Evolutionary conservation across 495 filamentous ascomycete species (phyloP).

Genomic region (Friedmanniomyces endolithicus): DNA sequence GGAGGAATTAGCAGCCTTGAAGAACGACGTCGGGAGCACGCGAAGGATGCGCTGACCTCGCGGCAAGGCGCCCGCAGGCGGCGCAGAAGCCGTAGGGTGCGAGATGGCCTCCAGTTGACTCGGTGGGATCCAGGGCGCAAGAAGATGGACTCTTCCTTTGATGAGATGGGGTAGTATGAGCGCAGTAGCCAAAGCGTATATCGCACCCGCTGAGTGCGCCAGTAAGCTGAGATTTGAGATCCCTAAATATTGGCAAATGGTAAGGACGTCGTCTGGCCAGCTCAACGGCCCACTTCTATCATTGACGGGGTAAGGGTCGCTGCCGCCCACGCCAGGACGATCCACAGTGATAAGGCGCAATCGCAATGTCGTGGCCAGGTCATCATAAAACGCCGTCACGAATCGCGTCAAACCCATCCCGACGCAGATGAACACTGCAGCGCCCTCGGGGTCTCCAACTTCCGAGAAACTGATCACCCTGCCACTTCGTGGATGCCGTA

Average conservation of each 20-base stretch:
- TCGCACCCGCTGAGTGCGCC: conserved; percentile 93
- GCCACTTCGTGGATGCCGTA: conserved; percentile 70
- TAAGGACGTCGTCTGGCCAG: conserved; percentile 98
- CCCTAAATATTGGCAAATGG: conserved; percentile 82
- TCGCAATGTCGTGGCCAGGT: conserved; percentile 78
- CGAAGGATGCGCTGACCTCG: conserved; percentile 85
- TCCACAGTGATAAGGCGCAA: conserved; percentile 88
- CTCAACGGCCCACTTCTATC: conserved; percentile 73
- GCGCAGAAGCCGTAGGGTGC: conserved; percentile 57
- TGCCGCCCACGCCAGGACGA: conserved; percentile 87
- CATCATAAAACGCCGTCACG: conserved; percentile 94
- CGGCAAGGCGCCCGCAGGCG: conserved; percentile 72
- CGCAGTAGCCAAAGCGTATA: conserved; percentile 93
- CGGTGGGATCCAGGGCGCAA: conserved; percentile 96
- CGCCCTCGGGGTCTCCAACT: conserved; percentile 84
- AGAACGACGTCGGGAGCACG: conserved; percentile 76
- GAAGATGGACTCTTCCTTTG: conserved; percentile 82
- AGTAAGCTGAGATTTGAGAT: conserved; percentile 96
- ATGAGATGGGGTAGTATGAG: conserved; percentile 94
- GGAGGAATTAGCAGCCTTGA: conserved; percentile 87
- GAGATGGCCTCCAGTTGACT: conserved; percentile 74
- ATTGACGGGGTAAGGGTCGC: conserved; percentile 52
- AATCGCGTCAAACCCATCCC: conserved; percentile 97
- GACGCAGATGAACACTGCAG: conserved; percentile 89
- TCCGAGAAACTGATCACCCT: conserved; percentile 91